These are phyloP conservation scores for Orbilia javanica DNA, from an alignment of 2,329 filamentous ascomycete genomes.

Conservation along the genomic window DNA sequence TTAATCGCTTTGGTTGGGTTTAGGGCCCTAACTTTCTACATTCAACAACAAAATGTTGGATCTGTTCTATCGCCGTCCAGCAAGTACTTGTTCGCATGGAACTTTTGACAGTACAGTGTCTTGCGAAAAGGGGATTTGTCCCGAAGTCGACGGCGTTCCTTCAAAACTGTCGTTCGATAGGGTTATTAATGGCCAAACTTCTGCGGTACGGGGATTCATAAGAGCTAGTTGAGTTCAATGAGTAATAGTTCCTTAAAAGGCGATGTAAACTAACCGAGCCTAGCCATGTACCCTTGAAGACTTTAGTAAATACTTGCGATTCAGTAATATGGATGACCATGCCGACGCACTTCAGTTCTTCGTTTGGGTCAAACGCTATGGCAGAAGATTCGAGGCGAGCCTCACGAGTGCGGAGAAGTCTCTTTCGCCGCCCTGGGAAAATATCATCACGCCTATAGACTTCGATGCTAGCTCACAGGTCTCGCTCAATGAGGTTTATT, in stretches of 20 bases:
- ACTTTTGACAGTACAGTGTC: conserved; percentile 22
- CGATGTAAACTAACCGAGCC: neutral
- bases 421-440: conserved; percentile 36
- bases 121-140: conserved; percentile 34
- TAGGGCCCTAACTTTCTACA: too few species aligned
- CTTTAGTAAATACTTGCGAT: conserved; percentile 47
- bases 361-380: conserved; percentile 42
- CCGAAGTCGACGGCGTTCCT: conserved; percentile 38
- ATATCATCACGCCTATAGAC: neutral
- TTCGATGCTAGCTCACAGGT: conserved; percentile 7
- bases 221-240: neutral
- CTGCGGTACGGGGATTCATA: conserved; percentile 28
- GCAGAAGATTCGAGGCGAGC: conserved; percentile 35
- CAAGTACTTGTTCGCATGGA: conserved; percentile 32
- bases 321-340: conserved; percentile 47
- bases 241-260: neutral
- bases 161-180: conserved; percentile 41
- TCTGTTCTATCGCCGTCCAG: conserved; percentile 49
- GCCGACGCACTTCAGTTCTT: conserved; percentile 48
- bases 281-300: conserved; percentile 51
- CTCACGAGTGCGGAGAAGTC: conserved; percentile 27
- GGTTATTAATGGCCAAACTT: conserved; percentile 28
- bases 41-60: conserved; percentile 35
- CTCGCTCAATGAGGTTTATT: conserved; percentile 1
- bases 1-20: too few species aligned